Conservation (phyloP, 192 early-diverging fungal genomes). For the Funneliformis geosporum region DNA sequence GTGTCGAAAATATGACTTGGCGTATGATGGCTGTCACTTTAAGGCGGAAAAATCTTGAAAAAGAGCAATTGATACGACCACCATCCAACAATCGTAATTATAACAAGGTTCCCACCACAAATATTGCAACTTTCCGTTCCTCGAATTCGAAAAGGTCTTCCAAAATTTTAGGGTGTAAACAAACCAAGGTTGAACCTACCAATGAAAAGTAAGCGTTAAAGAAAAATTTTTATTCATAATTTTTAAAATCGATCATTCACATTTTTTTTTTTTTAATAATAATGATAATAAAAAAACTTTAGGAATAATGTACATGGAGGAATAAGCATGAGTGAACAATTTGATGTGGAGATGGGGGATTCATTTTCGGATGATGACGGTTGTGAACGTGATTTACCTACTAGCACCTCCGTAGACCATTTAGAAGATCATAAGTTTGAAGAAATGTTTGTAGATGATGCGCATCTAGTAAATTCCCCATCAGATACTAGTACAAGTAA, state of each 20-base stretch:
- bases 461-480: constrained; percentile 14
- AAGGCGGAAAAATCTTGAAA: constrained; percentile 41
- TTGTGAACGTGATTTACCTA: neutral
- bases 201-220: neutral
- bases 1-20: constrained; percentile 85
- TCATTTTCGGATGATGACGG: neutral
- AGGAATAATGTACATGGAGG: neutral
- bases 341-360: neutral
- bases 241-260: no score
- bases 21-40: constrained; percentile 73
- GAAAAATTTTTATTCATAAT: no score
- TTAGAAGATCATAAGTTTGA: neutral
- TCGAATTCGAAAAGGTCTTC: neutral
- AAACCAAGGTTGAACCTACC: neutral
- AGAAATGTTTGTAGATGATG: constrained; percentile 2
- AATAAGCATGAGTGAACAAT: neutral
- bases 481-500: constrained; percentile 10
- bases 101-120: neutral
- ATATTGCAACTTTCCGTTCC: neutral
- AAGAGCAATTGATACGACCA: constrained; percentile 27
- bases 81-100: neutral
- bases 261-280: no score
- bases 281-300: neutral
- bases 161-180: neutral
- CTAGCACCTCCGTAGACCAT: neutral